These are phyloP conservation scores for Talaromyces sp. DNA, from an alignment of 2,329 filamentous ascomycete genomes.

Conservation along the genomic window DNA sequence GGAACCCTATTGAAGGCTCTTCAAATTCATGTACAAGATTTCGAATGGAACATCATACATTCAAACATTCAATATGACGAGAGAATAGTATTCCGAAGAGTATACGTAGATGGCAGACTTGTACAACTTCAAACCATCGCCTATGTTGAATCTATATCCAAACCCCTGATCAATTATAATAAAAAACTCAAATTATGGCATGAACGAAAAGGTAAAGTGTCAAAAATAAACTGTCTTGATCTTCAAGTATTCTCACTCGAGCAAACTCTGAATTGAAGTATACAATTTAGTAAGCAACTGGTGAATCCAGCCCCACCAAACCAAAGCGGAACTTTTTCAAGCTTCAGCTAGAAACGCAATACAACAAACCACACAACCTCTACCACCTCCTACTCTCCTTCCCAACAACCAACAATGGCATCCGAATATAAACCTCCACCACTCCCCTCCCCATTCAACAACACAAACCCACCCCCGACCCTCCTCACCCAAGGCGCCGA, in stretches of 20 bases:
- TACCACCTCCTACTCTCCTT: not conserved
- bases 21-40: not conserved
- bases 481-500: conserved; percentile 94
- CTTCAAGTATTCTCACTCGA: too few relatives aligned
- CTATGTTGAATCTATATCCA: too few relatives aligned
- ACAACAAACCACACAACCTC: not conserved
- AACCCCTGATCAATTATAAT: too few relatives aligned
- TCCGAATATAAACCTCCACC: conserved; percentile 34
- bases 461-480: conserved; percentile 62
- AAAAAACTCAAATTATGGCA: too few relatives aligned
- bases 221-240: too few relatives aligned
- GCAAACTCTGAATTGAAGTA: too few relatives aligned
- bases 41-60: not conserved
- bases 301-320: conserved; percentile 3
- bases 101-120: too few relatives aligned
- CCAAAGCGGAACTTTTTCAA: conserved; percentile 7
- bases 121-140: too few relatives aligned
- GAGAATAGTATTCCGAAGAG: too few relatives aligned
- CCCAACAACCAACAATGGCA: conserved; percentile 14
- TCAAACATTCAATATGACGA: too few relatives aligned
- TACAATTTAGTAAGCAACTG: not conserved
- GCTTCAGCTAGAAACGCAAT: not conserved
- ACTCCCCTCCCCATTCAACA: conserved; percentile 67
- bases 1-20: too few relatives aligned
- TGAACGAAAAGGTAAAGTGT: too few relatives aligned